Conservation (phyloP, 352 stramenopile species). For the Pythium graminicola region DNA sequence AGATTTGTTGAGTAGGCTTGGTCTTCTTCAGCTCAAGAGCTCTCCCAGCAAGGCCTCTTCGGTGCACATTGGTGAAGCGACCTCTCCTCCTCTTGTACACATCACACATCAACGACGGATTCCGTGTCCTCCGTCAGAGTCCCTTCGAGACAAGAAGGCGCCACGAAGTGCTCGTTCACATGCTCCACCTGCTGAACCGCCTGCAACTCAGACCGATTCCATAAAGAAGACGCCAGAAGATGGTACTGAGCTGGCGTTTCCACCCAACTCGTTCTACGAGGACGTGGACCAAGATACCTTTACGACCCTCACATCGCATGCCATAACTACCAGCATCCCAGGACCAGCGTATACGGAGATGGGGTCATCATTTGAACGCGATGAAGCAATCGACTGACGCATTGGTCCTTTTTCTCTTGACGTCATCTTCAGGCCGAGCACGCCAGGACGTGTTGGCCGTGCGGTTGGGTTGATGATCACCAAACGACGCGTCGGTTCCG, state of each 20-base stretch:
- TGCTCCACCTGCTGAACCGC: background rate
- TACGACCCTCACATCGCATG: background rate
- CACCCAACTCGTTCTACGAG: constrained; percentile 4
- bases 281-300: constrained; percentile 15
- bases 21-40: background rate
- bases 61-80: background rate
- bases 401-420: constrained; percentile 1
- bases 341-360: background rate
- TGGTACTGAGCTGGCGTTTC: background rate
- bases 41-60: constrained; percentile 13
- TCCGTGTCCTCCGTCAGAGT: background rate
- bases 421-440: too few species aligned
- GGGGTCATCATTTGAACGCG: background rate
- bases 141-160: background rate
- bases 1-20: constrained; percentile 9
- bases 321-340: background rate
- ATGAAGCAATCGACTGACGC: background rate
- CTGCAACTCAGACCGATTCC: background rate
- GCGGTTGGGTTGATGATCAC: background rate
- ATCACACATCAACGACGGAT: background rate
- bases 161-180: constrained; percentile 4
- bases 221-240: background rate
- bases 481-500: background rate
- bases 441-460: too few species aligned
- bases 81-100: background rate